phyloP scores from a whole-genome alignment of 1,139 yeast genomes.

The Suhomyces guaymorum region DNA sequence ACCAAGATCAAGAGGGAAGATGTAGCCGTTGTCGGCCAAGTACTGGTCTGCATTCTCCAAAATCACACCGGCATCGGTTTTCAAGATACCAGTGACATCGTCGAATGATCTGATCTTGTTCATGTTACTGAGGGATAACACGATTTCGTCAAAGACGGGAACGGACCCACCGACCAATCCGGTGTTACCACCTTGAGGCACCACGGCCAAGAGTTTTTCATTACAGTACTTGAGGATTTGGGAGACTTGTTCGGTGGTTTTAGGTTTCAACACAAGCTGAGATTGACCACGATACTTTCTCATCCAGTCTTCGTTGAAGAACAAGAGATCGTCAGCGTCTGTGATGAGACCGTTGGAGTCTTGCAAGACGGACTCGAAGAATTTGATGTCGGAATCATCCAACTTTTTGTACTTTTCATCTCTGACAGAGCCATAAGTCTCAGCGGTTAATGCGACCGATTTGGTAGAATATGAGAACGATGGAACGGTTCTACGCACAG shows the following conservation, averaged over 20 bases:
- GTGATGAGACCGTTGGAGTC: conserved; percentile 50
- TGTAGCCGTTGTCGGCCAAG: conserved; percentile 77
- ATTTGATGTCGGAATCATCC: conserved; percentile 56
- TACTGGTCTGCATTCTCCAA: conserved; percentile 82
- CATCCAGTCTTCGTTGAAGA: conserved; percentile 95
- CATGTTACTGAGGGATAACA: conserved; percentile 67
- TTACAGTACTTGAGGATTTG: conserved; percentile 80
- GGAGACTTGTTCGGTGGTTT: conserved; percentile 76
- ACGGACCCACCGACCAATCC: conserved; percentile 95
- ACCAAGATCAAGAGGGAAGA: conserved; percentile 92
- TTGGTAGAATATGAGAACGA: conserved; percentile 31
- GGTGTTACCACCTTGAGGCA: conserved; percentile 97
- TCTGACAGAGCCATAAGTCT: conserved; percentile 58
- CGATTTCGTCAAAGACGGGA: conserved; percentile 90
- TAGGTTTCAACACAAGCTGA: conserved; percentile 79
- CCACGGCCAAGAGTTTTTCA: conserved; percentile 75
- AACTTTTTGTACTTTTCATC: conserved; percentile 48
- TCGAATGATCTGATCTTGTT: conserved; percentile 84
- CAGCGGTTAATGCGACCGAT: conserved; percentile 60
- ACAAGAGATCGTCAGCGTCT: conserved; percentile 62
- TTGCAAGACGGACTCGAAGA: conserved; percentile 60
- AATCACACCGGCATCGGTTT: conserved; percentile 89
- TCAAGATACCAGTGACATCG: conserved; percentile 77
- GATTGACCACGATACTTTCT: conserved; percentile 90
- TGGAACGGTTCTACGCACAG: not conserved